Evolutionary conservation across 2,329 filamentous ascomycete genomes (phyloP).

Genomic region (Colletotrichum caudatum): DNA sequence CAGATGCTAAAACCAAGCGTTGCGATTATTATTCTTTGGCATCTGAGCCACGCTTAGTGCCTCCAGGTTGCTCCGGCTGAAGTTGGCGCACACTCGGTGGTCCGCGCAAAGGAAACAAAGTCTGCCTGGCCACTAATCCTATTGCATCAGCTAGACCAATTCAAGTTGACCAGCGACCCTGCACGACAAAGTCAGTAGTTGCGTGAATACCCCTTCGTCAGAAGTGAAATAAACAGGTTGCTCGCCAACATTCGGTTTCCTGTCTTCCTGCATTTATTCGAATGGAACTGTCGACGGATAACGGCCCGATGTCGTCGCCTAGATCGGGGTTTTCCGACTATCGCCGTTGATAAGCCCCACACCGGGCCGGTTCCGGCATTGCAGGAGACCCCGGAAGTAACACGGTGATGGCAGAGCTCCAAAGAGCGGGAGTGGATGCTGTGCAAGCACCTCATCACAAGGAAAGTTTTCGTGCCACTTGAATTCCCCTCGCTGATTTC

Average conservation of each 20-base stretch:
- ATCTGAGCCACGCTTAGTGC: no score
- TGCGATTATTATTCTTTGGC: no score
- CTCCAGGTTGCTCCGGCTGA: no score
- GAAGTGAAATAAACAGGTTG: no score
- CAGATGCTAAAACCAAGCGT: no score
- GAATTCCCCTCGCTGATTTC: neutral
- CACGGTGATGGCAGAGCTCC: neutral
- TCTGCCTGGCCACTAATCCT: neutral
- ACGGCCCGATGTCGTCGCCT: no score
- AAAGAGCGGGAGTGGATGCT: neutral
- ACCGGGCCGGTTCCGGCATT: neutral
- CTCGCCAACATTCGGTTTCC: rapidly evolving
- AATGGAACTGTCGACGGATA: neutral
- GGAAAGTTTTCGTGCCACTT: neutral
- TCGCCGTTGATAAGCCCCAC: neutral
- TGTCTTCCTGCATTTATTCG: neutral
- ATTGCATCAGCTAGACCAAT: neutral
- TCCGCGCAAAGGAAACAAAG: neutral
- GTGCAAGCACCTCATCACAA: constrained; percentile 5
- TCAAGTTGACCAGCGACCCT: neutral
- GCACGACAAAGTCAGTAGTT: neutral
- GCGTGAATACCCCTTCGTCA: neutral
- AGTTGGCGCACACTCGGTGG: neutral
- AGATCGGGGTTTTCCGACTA: neutral
- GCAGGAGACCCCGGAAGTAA: constrained; percentile 7